phyloP scores from a whole-genome alignment of 2,329 filamentous ascomycete species.

The Basipetospora chlamydospora region DNA sequence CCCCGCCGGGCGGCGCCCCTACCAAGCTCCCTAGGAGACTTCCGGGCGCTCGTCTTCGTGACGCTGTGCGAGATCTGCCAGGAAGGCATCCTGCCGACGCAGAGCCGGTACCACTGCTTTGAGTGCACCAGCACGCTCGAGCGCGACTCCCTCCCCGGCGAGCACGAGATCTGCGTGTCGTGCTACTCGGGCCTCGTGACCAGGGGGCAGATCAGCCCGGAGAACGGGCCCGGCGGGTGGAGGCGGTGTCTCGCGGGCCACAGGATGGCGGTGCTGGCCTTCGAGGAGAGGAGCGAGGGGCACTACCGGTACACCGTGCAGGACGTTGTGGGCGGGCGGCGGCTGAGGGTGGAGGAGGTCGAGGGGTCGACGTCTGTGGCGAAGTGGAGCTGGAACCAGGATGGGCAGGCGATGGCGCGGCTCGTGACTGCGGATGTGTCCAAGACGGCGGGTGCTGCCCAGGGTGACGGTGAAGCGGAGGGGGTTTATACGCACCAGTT shows the following conservation, averaged over 20 bases:
- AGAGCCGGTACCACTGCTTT: slow-evolving; percentile 67
- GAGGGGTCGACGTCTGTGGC: slow-evolving; percentile 22
- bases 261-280: slow-evolving; percentile 70
- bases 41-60: slow-evolving; percentile 55
- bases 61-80: slow-evolving; percentile 70
- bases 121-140: slow-evolving; percentile 44
- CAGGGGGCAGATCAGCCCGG: slow-evolving; percentile 49
- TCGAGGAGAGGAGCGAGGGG: slow-evolving; percentile 52
- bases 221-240: slow-evolving; percentile 74
- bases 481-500: slow-evolving; percentile 26
- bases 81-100: slow-evolving; percentile 52
- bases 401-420: slow-evolving; percentile 24
- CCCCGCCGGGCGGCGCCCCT: slow-evolving; percentile 32
- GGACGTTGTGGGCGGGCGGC: slow-evolving; percentile 65
- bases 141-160: slow-evolving; percentile 41
- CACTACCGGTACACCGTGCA: slow-evolving; percentile 52
- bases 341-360: slow-evolving; percentile 46
- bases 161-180: slow-evolving; percentile 70
- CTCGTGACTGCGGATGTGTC: slow-evolving; percentile 38
- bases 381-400: slow-evolving; percentile 37
- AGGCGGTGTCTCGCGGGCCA: slow-evolving; percentile 67
- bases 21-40: slow-evolving; percentile 36
- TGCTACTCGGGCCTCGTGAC: slow-evolving; percentile 61
- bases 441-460: slow-evolving; percentile 19
- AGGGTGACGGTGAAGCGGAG: slow-evolving; percentile 6